Conservation (phyloP, 1,284 basidiomycete genomes). For the Thelephora terrestris region DNA sequence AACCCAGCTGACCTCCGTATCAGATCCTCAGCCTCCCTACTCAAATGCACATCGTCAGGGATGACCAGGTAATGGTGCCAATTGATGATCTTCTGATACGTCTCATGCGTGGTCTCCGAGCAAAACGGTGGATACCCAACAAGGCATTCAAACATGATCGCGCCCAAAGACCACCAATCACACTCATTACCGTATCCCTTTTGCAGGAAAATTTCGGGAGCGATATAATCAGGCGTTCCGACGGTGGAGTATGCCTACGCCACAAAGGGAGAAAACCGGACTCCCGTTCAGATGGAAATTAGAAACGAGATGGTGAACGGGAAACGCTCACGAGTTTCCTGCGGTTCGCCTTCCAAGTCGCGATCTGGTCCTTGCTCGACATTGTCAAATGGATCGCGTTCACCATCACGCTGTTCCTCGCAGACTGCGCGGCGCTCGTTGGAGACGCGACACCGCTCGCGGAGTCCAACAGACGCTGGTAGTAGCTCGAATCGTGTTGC, state of each 20-base stretch:
- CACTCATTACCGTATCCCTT: slow-evolving; percentile 98
- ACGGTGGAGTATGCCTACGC: slow-evolving; percentile 98
- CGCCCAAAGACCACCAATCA: slow-evolving; percentile 96
- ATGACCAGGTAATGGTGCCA: slow-evolving; percentile 89
- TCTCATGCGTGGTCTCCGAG: slow-evolving; percentile 95
- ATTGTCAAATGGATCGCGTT: slow-evolving; percentile 94
- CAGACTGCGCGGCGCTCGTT: slow-evolving; percentile 33
- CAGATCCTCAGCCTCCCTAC: slow-evolving; percentile 86
- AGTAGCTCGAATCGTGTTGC: slow-evolving; percentile 91
- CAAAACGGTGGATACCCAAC: slow-evolving; percentile 98
- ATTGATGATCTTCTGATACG: slow-evolving; percentile 97
- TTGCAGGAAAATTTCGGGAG: slow-evolving; percentile 96
- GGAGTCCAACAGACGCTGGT: slow-evolving; percentile 74
- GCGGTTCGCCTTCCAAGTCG: slow-evolving; percentile 98
- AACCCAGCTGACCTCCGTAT: slow-evolving; percentile 55
- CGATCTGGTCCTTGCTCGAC: slow-evolving; percentile 87
- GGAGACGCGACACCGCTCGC: slow-evolving; percentile 33
- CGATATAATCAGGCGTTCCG: slow-evolving; percentile 98
- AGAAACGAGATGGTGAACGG: neutral
- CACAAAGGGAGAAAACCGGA: neutral
- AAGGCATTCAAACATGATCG: slow-evolving; percentile 98
- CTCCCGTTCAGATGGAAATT: neutral
- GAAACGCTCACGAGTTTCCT: slow-evolving; percentile 72
- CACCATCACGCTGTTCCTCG: slow-evolving; percentile 90
- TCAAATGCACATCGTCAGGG: slow-evolving; percentile 94